phyloP scores from a whole-genome alignment of 2,329 filamentous ascomycete genomes.

The Trichophyton verrucosum region DNA sequence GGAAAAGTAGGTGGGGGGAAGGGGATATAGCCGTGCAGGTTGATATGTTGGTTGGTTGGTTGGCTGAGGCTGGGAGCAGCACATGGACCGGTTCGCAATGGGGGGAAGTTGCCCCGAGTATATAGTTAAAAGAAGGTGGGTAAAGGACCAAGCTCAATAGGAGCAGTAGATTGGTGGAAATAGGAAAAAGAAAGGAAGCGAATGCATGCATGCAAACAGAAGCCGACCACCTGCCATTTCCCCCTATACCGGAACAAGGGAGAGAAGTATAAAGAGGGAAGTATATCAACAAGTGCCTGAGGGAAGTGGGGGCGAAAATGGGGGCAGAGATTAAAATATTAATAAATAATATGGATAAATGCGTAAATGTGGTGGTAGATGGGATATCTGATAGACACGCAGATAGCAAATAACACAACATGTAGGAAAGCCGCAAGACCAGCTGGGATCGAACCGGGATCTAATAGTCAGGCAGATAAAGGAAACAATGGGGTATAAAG shows the following conservation, averaged over 20 bases:
- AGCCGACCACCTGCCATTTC: constrained; percentile 1
- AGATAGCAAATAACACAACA: background rate
- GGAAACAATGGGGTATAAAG: constrained; percentile 2
- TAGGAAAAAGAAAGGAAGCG: background rate
- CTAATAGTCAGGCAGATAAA: background rate
- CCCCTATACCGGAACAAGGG: background rate
- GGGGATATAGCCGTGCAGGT: background rate
- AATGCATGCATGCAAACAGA: constrained; percentile 4
- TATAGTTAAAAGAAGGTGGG: background rate
- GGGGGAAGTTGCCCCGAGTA: background rate
- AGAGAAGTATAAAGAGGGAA: background rate
- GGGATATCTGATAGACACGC: background rate
- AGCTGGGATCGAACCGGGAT: constrained; percentile 1
- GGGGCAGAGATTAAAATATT: background rate
- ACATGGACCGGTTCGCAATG: background rate
- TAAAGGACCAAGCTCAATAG: background rate
- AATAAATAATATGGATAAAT: constrained; percentile 1
- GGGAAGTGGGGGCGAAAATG: background rate
- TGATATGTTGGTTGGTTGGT: background rate
- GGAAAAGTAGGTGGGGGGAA: background rate
- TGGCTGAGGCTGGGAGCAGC: background rate
- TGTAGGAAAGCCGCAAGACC: background rate
- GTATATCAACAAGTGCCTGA: background rate
- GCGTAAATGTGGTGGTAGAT: background rate
- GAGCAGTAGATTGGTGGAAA: background rate